Percentiles rank a stretch among this genome's conserved stretches.
These are phyloP conservation scores for Ceratobasidium sp. DNA, from an alignment of 1,284 basidiomycete species.

Conservation along the genomic window DNA sequence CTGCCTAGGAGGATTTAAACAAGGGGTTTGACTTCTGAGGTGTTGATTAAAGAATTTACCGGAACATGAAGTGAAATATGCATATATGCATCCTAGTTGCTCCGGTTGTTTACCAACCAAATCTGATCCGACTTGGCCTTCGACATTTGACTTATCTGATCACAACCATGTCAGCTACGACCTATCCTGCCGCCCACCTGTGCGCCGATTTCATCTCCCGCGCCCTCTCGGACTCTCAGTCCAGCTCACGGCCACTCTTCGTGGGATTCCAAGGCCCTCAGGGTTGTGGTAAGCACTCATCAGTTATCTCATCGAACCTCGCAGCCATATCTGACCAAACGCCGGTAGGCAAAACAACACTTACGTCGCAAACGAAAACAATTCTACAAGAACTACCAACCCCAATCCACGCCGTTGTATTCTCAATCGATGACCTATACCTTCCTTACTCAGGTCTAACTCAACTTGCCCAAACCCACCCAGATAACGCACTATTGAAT, in stretches of 20 bases:
- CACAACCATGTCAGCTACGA: constrained; percentile 23
- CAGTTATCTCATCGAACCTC: constrained; percentile 55
- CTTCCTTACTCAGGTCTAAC: constrained; percentile 73
- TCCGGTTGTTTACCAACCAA: neutral
- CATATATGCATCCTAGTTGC: constrained; percentile 7
- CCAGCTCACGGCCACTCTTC: constrained; percentile 65
- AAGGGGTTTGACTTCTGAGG: constrained; percentile 82
- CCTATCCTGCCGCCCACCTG: constrained; percentile 36
- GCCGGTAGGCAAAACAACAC: constrained; percentile 50
- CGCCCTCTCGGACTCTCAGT: constrained; percentile 32
- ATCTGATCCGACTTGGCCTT: neutral
- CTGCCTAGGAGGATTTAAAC: constrained; percentile 76
- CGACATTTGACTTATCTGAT: constrained; percentile 5
- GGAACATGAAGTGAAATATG: neutral
- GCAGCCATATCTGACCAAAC: constrained; percentile 61
- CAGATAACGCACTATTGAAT: constrained; percentile 73
- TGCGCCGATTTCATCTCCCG: constrained; percentile 31
- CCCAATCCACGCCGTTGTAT: constrained; percentile 70
- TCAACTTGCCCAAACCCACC: constrained; percentile 67
- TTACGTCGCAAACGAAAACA: constrained; percentile 59
- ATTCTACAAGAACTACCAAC: constrained; percentile 65
- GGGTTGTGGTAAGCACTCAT: constrained; percentile 81
- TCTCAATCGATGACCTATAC: constrained; percentile 91
- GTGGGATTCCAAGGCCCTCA: constrained; percentile 90
- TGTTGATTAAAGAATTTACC: neutral